A percentile compares a stretch with the other conserved stretches of the same genome.
phyloP scores from a whole-genome alignment of 2,329 filamentous ascomycete species.

The Pseudogymnoascus sp. region DNA sequence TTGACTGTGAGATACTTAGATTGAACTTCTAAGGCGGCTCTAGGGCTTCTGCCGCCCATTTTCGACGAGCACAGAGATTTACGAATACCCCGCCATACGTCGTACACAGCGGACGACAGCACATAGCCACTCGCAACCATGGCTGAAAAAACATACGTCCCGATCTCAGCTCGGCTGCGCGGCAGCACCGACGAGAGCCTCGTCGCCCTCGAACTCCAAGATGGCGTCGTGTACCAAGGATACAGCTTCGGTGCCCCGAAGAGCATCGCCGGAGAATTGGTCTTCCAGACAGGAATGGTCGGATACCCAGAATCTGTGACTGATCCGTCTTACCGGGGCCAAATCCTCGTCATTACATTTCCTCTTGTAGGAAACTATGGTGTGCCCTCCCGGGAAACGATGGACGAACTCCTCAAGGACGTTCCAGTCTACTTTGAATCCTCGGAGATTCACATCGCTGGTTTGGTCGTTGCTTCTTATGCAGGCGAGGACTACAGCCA shows the following conservation, averaged over 20 bases:
- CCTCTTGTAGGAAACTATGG: constrained; percentile 96
- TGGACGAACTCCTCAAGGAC: constrained; percentile 77
- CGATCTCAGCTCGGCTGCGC: constrained; percentile 21
- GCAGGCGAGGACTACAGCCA: constrained; percentile 94
- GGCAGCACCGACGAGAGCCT: constrained; percentile 46
- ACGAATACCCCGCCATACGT: constrained; percentile 9
- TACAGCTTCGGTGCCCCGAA: constrained; percentile 94
- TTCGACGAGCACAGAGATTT: constrained; percentile 3
- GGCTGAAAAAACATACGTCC: constrained; percentile 17
- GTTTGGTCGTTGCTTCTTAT: constrained; percentile 84
- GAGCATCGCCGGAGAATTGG: constrained; percentile 91
- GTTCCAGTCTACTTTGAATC: constrained; percentile 92
- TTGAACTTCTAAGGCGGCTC: constrained; percentile 10
- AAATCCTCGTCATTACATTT: constrained; percentile 95
- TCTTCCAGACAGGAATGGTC: constrained; percentile 99
- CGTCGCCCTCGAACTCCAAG: constrained; percentile 85
- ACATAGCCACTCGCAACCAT: constrained; percentile 10
- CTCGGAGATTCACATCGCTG: constrained; percentile 85
- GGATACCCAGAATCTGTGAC: constrained; percentile 93
- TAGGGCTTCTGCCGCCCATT: constrained; percentile 7
- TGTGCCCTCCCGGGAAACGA: constrained; percentile 77
- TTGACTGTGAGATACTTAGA: constrained; percentile 6
- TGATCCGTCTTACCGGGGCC: constrained; percentile 79
- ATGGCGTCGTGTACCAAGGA: constrained; percentile 85
- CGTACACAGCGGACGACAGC: neutral